These are phyloP conservation scores for Salicornia ramosissima DNA, from an alignment of 148 eudicot genomes.

Conservation along the genomic window DNA sequence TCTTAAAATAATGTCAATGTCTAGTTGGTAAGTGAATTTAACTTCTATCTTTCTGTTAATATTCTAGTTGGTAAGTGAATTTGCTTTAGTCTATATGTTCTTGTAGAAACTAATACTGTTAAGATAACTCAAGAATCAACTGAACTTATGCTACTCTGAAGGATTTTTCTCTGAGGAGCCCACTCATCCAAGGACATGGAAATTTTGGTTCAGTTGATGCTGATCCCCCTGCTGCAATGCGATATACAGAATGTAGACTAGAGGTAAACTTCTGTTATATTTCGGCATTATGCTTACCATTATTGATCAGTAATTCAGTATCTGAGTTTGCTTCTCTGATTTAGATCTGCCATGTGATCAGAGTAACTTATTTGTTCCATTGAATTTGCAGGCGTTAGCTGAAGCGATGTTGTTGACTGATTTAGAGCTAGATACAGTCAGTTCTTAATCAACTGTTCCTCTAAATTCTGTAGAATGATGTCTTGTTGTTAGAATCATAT, in stretches of 20 bases:
- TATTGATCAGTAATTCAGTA: not conserved
- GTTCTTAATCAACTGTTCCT: constrained; percentile 25
- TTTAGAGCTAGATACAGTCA: constrained; percentile 81
- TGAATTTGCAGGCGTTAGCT: constrained; percentile 64
- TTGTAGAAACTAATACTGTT: not conserved
- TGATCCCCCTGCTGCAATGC: constrained; percentile 99
- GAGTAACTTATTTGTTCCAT: not conserved
- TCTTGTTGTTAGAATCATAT: not conserved
- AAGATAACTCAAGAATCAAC: not conserved
- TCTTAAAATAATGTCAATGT: too few relatives aligned
- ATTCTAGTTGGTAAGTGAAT: not conserved
- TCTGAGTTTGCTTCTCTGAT: not conserved
- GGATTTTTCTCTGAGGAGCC: constrained; percentile 93
- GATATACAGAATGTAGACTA: constrained; percentile 96
- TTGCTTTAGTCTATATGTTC: constrained; percentile 8
- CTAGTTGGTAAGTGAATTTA: not conserved
- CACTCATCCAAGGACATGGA: constrained; percentile 93
- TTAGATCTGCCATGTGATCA: not conserved
- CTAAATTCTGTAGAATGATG: not conserved
- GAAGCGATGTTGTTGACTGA: constrained; percentile 97
- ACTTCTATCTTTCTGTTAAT: too few relatives aligned
- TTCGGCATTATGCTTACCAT: constrained; percentile 3
- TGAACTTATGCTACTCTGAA: constrained; percentile 24
- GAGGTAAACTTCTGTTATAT: constrained; percentile 46
- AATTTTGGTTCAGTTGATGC: constrained; percentile 98